Evolutionary conservation across 2,329 filamentous ascomycete genomes (phyloP).

Genomic region (Botrytis tulipae): DNA sequence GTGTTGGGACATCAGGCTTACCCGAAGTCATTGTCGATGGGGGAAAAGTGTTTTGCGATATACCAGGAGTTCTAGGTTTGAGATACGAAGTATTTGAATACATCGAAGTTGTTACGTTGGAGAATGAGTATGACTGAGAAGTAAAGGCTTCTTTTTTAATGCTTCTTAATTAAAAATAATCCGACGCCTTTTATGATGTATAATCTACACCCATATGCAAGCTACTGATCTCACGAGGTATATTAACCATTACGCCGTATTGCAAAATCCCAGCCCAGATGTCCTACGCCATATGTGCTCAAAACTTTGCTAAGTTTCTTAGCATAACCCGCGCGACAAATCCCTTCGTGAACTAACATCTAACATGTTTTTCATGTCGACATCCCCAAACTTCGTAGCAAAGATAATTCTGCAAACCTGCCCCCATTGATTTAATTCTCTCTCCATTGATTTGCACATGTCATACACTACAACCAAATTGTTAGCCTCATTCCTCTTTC

Average conservation of each 20-base stretch:
- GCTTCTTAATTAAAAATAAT: neutral
- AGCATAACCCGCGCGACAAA: neutral
- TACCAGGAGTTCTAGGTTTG: slow-evolving; percentile 28
- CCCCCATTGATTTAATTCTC: slow-evolving; percentile 50
- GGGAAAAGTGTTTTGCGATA: neutral
- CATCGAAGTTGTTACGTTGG: neutral
- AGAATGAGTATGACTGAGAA: neutral
- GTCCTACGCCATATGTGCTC: neutral
- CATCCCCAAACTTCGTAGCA: neutral
- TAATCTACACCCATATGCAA: slow-evolving; percentile 10
- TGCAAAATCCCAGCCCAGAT: neutral
- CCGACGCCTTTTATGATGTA: slow-evolving; percentile 1
- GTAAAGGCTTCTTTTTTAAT: neutral
- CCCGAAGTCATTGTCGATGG: neutral
- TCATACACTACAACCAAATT: slow-evolving; percentile 55
- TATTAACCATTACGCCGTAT: slow-evolving; percentile 2
- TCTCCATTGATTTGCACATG: slow-evolving; percentile 63
- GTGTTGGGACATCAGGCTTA: neutral
- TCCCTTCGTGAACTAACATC: too few species aligned
- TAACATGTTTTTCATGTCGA: neutral
- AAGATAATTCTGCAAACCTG: neutral
- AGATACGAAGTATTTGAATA: neutral
- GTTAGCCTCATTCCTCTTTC: neutral
- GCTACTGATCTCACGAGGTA: slow-evolving; percentile 14
- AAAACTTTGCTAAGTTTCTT: neutral